phyloP scores from a whole-genome alignment of 768 basidiomycete species.

The Cantharellus anzutake region DNA sequence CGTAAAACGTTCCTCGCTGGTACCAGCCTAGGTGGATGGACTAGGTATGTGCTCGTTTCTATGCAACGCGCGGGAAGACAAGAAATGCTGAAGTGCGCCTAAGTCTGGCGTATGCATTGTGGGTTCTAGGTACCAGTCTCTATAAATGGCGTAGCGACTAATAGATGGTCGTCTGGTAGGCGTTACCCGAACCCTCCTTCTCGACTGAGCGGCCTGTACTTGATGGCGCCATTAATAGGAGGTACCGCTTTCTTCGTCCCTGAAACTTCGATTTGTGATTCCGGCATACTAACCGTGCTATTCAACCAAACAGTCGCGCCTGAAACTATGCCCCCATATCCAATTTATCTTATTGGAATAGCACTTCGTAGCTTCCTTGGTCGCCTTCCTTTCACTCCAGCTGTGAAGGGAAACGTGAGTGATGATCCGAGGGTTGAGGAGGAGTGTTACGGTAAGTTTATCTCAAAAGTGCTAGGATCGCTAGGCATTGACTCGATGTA shows the following conservation, averaged over 20 bases:
- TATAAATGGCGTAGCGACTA: neutral
- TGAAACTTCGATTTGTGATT: neutral
- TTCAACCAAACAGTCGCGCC: constrained; percentile 11
- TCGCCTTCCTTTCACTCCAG: constrained; percentile 15
- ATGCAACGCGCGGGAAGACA: neutral
- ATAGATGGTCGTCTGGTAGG: neutral
- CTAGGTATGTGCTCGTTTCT: constrained; percentile 13
- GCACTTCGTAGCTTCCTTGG: constrained; percentile 15
- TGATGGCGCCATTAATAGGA: constrained; percentile 18
- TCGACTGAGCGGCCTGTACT: constrained; percentile 18
- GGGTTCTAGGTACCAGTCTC: neutral
- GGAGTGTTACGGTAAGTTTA: constrained; percentile 18
- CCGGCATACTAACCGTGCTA: neutral
- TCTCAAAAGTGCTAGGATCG: neutral
- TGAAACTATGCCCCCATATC: constrained; percentile 14
- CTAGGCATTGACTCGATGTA: neutral
- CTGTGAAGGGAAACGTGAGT: constrained; percentile 17
- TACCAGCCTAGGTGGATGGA: constrained; percentile 19
- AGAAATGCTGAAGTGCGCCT: neutral
- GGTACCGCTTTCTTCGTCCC: constrained; percentile 9
- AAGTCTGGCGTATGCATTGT: neutral
- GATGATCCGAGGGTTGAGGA: constrained; percentile 22
- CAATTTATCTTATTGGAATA: constrained; percentile 13
- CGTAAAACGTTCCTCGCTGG: constrained; percentile 19
- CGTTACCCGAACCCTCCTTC: constrained; percentile 1